Evolutionary conservation across 805 yeast genomes (phyloP), one percentile per base, ranked within the genome.

Genomic region (Zygoascus ofunaensis): DNA sequence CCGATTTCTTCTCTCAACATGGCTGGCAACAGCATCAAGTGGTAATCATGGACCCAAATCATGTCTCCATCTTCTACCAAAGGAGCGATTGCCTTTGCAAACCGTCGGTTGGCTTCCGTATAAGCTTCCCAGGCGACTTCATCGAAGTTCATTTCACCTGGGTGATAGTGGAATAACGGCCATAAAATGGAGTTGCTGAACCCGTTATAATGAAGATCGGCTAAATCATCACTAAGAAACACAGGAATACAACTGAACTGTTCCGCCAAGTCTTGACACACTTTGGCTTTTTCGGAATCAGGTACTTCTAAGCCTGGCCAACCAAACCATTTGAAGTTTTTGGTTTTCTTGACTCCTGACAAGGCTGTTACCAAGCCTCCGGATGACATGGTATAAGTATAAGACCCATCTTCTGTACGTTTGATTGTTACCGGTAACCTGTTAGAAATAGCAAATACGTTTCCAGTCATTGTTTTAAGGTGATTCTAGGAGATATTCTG

Each of bases 81-180:
- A 18, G 72, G 65, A 8, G 85, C 78, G 47, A 92, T 79, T 34
- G 74, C 81, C 33, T 76, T 69, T 10, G 95, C 92, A 68, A 92
- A 92, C 48, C 75, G 69, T 46, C 80, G 68, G 60, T 92, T 92
- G 4, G 97, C 97, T 61, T 87, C 92, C 45, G 87, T 83, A 62
- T 92, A 92, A 1, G 97, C 97, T 43, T 89, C 89, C 98, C 98
- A 92, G 1, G 97, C 95, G 49, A 77, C 79, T 61, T 92, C 98
- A 64, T 92, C 98, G 59, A 92, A 92, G 61, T 86, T 89, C 83
- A 94, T 92, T 63, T 94, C 98, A 49, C 97, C 98, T 0, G 99
- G 98, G 60, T 92, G 98, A 65, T 92, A 92, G 63, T 92, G 99
- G 70, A 92, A 92, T 49, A 94, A 66, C 1, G 99, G 99, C 99